phyloP scores from a whole-genome alignment of 345 rosid species.

The Aegle marmelos region DNA sequence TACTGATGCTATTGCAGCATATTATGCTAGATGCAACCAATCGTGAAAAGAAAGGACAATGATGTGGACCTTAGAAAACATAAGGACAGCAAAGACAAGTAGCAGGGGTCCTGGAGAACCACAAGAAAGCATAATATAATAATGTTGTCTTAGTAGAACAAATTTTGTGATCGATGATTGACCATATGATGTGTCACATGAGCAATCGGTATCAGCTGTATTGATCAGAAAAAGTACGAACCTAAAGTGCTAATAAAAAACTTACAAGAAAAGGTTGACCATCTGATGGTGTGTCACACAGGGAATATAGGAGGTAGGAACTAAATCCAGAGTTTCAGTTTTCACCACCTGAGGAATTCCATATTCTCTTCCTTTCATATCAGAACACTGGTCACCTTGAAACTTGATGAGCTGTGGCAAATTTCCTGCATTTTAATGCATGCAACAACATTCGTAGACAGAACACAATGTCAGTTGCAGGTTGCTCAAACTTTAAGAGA shows the following conservation, averaged over 20 bases:
- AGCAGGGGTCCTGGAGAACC: neutral
- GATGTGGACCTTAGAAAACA: no score
- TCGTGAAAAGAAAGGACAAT: neutral
- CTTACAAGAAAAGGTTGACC: slow-evolving; percentile 24
- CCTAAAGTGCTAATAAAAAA: neutral
- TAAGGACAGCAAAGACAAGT: neutral
- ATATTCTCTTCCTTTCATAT: neutral
- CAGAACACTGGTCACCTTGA: neutral
- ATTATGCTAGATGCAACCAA: neutral
- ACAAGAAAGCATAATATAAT: neutral
- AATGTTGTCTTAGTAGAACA: neutral
- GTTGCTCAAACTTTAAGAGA: neutral
- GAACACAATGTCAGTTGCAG: neutral
- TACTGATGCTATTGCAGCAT: neutral
- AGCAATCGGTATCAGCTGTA: neutral
- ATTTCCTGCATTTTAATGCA: slow-evolving; percentile 16
- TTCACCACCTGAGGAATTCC: neutral
- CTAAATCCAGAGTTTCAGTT: neutral
- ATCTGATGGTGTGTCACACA: slow-evolving; percentile 3
- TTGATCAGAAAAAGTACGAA: neutral
- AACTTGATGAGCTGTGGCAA: neutral
- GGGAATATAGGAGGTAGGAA: slow-evolving; percentile 4
- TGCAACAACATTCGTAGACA: neutral
- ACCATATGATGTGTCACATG: no score
- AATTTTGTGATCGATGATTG: neutral